Base-by-base conservation (phyloP, 345 rosid genomes). In the Geranium brycei region DNA sequence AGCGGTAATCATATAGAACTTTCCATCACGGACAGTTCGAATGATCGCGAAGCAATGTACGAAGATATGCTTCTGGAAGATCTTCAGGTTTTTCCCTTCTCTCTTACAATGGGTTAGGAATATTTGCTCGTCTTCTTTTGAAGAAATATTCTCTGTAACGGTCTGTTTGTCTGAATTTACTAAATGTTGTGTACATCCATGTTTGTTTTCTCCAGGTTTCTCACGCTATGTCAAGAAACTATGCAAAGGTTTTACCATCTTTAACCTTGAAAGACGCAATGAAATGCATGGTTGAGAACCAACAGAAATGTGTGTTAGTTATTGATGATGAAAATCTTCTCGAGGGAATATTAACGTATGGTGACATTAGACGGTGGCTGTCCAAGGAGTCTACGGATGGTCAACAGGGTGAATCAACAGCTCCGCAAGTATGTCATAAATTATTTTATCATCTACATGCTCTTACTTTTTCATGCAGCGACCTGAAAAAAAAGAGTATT, bases 221-320 rank as follows among this genome's bases (percentile, higher is more conserved):
- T 56, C 80, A 71, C 71, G 88, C 92, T 64, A 87, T 93, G 97
- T 83, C 97, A 69, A 89, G 84, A 76, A 84, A 76, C 65, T 85
- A 81, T 67, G 78, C 73, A 65, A 89, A 84, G 77, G 84, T 89
- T 58, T 71, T 87, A 71, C 74, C 66, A 31, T 71, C 55, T 59
- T 62, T 73, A 68, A 87, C 82, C 71, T 61, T 93, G 71, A 83
- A 82, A 79, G 97, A 87, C 76, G 95, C 99, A 61, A 77, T 77
- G 68, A 83, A 80, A 73, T 73, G 68, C 69, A 87, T 93, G 85
- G 79, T 77, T 59, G 86, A 85, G 31, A 79, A 79, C 76, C 85
- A 82, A 67, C 86, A 87, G 66, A 87, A 76, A 69, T 87, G 88
- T 69, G 77, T 77, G 66, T 66, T 93, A 68, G 90, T 87, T 59